Evolutionary conservation across 1,284 basidiomycete species (phyloP).

Genomic region (Ustilago loliicola): DNA sequence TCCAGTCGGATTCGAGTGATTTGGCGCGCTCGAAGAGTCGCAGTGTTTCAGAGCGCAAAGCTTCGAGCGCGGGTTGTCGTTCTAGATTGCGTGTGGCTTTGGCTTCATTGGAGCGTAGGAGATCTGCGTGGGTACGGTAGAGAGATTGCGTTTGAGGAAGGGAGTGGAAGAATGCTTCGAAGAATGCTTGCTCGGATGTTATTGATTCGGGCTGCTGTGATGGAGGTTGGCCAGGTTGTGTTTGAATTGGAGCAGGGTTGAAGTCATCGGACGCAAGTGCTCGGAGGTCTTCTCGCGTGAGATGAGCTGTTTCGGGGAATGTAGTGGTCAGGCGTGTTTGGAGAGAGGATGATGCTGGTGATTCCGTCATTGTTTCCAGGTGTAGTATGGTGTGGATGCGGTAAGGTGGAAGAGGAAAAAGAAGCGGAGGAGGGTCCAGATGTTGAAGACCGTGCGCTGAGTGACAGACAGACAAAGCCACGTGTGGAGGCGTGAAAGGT

Average conservation of each 20-base stretch:
- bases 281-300: slow-evolving; percentile 56
- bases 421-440: not conserved
- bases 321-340: slow-evolving; percentile 51
- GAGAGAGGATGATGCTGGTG: slow-evolving; percentile 26
- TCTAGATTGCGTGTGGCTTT: slow-evolving; percentile 56
- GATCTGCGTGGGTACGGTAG: slow-evolving; percentile 44
- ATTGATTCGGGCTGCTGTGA: slow-evolving; percentile 18
- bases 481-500: not conserved
- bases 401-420: slow-evolving; percentile 6
- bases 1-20: slow-evolving; percentile 52
- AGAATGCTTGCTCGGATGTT: slow-evolving; percentile 28
- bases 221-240: slow-evolving; percentile 1
- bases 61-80: slow-evolving; percentile 56
- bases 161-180: slow-evolving; percentile 59
- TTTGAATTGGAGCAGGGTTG: not conserved
- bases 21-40: slow-evolving; percentile 56
- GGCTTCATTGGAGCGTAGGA: slow-evolving; percentile 50
- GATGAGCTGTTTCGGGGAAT: slow-evolving; percentile 52
- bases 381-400: not conserved
- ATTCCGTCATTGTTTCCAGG: slow-evolving; percentile 27
- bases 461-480: not conserved
- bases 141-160: slow-evolving; percentile 50
- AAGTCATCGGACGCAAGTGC: slow-evolving; percentile 43
- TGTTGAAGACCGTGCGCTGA: slow-evolving; percentile 2
- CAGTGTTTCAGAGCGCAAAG: slow-evolving; percentile 59